Percentiles rank a stretch among this genome's conserved stretches.
Evolutionary conservation across 2,329 filamentous ascomycete genomes (phyloP).

Genomic region (Beauveria asiatica): DNA sequence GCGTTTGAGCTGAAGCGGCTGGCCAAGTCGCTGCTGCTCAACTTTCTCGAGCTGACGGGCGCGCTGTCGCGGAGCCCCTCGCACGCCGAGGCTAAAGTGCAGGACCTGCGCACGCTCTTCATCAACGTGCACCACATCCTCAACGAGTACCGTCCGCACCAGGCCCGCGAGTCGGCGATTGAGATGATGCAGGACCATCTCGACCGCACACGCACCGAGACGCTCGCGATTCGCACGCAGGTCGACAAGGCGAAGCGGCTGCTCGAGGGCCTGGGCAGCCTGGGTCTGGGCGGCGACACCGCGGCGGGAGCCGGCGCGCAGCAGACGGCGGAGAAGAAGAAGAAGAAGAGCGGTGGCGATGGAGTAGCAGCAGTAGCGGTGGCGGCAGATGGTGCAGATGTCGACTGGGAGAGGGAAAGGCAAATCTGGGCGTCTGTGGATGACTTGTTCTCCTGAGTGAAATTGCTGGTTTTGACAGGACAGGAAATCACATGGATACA

Average conservation of each 20-base stretch:
- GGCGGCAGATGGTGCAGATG: constrained; percentile 11
- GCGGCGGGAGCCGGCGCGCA: not conserved
- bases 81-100: constrained; percentile 60
- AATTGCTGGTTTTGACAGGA: not conserved
- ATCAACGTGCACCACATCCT: constrained; percentile 89
- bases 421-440: constrained; percentile 37
- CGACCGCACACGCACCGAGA: constrained; percentile 63
- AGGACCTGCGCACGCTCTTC: constrained; percentile 72
- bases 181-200: constrained; percentile 80
- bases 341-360: not conserved
- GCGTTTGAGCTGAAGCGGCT: constrained; percentile 65
- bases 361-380: not conserved
- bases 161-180: constrained; percentile 82
- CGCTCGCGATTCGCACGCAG: constrained; percentile 56
- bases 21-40: constrained; percentile 76
- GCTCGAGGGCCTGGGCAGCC: constrained; percentile 57
- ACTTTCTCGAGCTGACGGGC: constrained; percentile 78
- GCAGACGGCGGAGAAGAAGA: constrained; percentile 14
- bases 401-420: constrained; percentile 16
- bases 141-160: constrained; percentile 90
- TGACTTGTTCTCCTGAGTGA: constrained; percentile 27
- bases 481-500: not conserved
- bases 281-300: constrained; percentile 25
- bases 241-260: constrained; percentile 66
- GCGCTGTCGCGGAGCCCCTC: constrained; percentile 20